Evolutionary conservation across 1,284 basidiomycete species (phyloP).

Genomic region (Exsudoporus floridanus): DNA sequence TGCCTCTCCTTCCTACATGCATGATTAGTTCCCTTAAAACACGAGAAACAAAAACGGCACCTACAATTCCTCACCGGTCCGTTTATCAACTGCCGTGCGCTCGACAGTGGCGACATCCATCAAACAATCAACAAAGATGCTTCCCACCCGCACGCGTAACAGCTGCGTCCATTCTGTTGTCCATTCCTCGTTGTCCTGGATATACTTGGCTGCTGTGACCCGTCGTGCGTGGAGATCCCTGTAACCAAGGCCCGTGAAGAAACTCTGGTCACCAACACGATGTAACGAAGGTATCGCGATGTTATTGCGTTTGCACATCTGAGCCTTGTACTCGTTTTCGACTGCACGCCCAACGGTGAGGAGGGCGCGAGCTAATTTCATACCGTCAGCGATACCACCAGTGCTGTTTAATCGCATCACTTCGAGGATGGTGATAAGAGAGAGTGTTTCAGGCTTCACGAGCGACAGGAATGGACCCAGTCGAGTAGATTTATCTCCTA

Average conservation of each 20-base stretch:
- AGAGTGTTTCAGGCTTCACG: conserved; percentile 77
- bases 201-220: conserved; percentile 62
- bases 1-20: conserved; percentile 70
- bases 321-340: conserved; percentile 85
- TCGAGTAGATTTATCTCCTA: conserved; percentile 13
- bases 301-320: conserved; percentile 71
- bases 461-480: conserved; percentile 72
- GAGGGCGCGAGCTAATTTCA: conserved; percentile 88
- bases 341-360: conserved; percentile 83
- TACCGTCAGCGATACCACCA: conserved; percentile 79
- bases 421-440: conserved; percentile 89
- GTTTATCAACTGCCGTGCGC: conserved; percentile 56
- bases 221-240: conserved; percentile 56
- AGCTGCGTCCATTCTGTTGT: conserved; percentile 81
- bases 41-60: conserved; percentile 28
- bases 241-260: conserved; percentile 61
- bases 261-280: conserved; percentile 43
- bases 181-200: conserved; percentile 67
- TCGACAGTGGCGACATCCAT: conserved; percentile 84
- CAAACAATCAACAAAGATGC: conserved; percentile 79
- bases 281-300: conserved; percentile 49
- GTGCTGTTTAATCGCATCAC: conserved; percentile 82
- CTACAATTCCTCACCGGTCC: conserved; percentile 57
- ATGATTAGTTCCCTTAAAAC: conserved; percentile 2
- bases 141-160: conserved; percentile 77